phyloP scores from a whole-genome alignment of 306 rosid species.

The Cicer chorassanicum region DNA sequence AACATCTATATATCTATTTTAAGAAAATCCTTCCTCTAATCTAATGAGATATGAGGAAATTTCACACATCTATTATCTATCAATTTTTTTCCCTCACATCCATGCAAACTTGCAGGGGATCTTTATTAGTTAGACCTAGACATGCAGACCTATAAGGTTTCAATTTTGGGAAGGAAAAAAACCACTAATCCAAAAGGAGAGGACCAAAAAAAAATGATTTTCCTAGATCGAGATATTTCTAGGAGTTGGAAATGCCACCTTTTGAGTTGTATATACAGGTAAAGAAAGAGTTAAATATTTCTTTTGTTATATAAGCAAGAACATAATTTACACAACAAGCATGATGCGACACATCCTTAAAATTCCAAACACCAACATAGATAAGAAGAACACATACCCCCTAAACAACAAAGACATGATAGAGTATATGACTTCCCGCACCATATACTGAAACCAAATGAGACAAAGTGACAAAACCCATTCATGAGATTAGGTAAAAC shows the following conservation, averaged over 20 bases:
- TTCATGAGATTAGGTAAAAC: constrained; percentile 44
- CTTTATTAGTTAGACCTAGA: neutral
- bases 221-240: constrained; percentile 16
- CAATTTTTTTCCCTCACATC: neutral
- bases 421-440: constrained; percentile 35
- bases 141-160: neutral
- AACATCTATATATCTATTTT: neutral
- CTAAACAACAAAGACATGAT: constrained; percentile 42
- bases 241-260: constrained; percentile 7
- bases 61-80: neutral
- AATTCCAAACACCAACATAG: constrained; percentile 51
- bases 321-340: constrained; percentile 43
- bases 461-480: constrained; percentile 36
- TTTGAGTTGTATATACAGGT: constrained; percentile 34
- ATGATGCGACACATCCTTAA: constrained; percentile 43
- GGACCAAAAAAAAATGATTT: neutral
- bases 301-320: constrained; percentile 43
- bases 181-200: constrained; percentile 1
- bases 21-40: neutral
- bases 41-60: neutral
- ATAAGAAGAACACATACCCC: constrained; percentile 36
- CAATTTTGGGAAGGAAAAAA: constrained; percentile 2
- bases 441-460: constrained; percentile 45
- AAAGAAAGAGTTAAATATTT: constrained; percentile 50
- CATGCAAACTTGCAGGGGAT: constrained; percentile 11